These are phyloP conservation scores for Fusarium sp. DNA, from an alignment of 2,329 filamentous ascomycete genomes.

Conservation along the genomic window DNA sequence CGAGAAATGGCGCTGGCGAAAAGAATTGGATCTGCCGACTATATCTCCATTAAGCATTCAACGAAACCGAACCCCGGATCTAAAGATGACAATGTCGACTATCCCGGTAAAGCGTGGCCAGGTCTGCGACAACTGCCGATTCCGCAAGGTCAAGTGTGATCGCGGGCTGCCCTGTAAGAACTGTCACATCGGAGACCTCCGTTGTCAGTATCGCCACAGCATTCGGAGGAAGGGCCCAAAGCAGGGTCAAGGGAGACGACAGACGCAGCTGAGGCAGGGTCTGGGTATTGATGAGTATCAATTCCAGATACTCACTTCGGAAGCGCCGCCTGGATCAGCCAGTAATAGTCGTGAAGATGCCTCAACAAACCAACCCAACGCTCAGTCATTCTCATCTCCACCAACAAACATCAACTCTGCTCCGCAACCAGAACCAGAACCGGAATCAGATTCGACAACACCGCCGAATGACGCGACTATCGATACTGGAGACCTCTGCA, in stretches of 20 bases:
- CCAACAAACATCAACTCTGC: background rate
- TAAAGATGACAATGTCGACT: slow-evolving; percentile 7
- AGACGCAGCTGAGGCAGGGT: slow-evolving; percentile 42
- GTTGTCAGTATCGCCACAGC: slow-evolving; percentile 43
- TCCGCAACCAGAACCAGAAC: background rate
- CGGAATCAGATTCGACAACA: background rate
- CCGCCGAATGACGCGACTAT: background rate
- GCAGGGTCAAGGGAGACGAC: slow-evolving; percentile 41
- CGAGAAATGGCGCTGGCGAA: background rate
- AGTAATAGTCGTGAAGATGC: background rate
- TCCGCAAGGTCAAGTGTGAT: slow-evolving; percentile 47
- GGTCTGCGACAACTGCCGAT: slow-evolving; percentile 45
- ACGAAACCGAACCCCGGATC: background rate
- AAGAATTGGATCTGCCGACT: slow-evolving; percentile 8
- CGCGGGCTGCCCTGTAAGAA: slow-evolving; percentile 43
- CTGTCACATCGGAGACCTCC: slow-evolving; percentile 39
- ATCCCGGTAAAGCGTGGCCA: slow-evolving; percentile 22
- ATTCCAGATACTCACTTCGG: slow-evolving; percentile 36
- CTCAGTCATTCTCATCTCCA: background rate
- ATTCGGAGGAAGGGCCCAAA: slow-evolving; percentile 43
- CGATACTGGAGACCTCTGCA: slow-evolving; percentile 14
- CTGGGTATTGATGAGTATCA: slow-evolving; percentile 4
- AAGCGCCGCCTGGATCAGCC: background rate
- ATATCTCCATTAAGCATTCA: slow-evolving; percentile 22
- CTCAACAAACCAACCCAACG: background rate